These are phyloP conservation scores for Auriscalpium vulgare DNA, from an alignment of 768 basidiomycete genomes.

Conservation along the genomic window DNA sequence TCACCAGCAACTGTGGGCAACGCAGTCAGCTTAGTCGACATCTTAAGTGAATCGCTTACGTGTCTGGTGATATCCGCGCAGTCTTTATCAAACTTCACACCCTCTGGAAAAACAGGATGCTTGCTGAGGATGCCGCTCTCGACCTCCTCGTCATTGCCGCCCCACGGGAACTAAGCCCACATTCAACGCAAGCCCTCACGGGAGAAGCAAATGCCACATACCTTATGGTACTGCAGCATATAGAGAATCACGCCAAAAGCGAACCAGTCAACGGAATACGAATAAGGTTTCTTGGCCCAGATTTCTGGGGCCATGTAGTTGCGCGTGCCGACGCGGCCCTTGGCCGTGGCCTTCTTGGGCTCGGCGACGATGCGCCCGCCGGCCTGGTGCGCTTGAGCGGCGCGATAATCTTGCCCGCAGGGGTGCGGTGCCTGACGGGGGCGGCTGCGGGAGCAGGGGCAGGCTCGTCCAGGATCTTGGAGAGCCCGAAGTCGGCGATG, in stretches of 20 bases:
- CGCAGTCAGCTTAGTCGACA: neutral
- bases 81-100: neutral
- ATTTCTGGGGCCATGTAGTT: constrained; percentile 15
- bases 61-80: neutral
- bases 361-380: neutral
- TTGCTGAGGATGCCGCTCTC: neutral
- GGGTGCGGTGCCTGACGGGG: neutral
- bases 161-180: neutral
- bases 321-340: constrained; percentile 8
- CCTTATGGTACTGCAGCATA: constrained; percentile 6
- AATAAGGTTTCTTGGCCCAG: constrained; percentile 5
- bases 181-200: neutral
- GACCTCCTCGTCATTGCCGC: neutral
- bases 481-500: constrained; percentile 78
- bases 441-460: neutral
- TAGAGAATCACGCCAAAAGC: constrained; percentile 11
- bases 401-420: neutral
- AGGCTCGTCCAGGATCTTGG: constrained; percentile 4
- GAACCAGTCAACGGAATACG: constrained; percentile 13
- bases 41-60: neutral
- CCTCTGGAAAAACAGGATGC: neutral
- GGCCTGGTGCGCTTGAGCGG: neutral
- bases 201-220: neutral
- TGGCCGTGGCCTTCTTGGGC: neutral
- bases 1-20: neutral